Conservation (phyloP, 805 yeast species). For the Priceomyces medius region DNA sequence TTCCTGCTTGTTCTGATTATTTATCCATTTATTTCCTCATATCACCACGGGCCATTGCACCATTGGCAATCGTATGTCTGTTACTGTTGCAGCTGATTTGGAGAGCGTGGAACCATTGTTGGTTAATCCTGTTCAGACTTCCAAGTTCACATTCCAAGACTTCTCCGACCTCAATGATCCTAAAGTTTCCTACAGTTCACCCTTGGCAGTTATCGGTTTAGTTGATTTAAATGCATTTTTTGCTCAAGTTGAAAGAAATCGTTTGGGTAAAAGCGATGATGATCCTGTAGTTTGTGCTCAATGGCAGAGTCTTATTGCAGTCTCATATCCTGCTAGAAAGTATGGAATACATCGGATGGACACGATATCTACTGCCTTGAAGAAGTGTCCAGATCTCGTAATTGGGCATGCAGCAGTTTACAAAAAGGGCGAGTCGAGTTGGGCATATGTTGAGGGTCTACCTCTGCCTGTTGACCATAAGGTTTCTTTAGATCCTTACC, state of each 20-base stretch:
- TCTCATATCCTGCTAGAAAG: slow-evolving; percentile 83
- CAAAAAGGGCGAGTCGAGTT: slow-evolving; percentile 77
- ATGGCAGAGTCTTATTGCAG: slow-evolving; percentile 89
- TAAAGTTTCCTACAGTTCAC: slow-evolving; percentile 54
- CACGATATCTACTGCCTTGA: slow-evolving; percentile 59
- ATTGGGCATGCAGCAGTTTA: slow-evolving; percentile 94
- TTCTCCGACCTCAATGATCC: slow-evolving; percentile 48
- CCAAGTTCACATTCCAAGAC: slow-evolving; percentile 50
- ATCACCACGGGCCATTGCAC: background rate
- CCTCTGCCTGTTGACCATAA: slow-evolving; percentile 69
- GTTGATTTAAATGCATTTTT: slow-evolving; percentile 93
- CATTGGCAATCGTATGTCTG: background rate
- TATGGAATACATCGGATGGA: slow-evolving; percentile 83
- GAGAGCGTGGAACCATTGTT: background rate
- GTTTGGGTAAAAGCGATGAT: slow-evolving; percentile 60
- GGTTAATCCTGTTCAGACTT: slow-evolving; percentile 12
- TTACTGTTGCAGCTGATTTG: background rate
- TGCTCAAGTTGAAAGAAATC: slow-evolving; percentile 87
- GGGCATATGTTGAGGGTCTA: slow-evolving; percentile 67
- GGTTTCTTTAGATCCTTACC: slow-evolving; percentile 86
- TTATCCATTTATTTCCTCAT: too few relatives aligned
- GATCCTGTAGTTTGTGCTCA: slow-evolving; percentile 94
- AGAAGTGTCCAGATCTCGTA: slow-evolving; percentile 73
- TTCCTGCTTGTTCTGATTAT: too few relatives aligned
- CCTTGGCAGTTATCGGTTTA: slow-evolving; percentile 77